Base-by-base conservation (phyloP, 495 filamentous ascomycete species). In the Lentithecium fluviatile region DNA sequence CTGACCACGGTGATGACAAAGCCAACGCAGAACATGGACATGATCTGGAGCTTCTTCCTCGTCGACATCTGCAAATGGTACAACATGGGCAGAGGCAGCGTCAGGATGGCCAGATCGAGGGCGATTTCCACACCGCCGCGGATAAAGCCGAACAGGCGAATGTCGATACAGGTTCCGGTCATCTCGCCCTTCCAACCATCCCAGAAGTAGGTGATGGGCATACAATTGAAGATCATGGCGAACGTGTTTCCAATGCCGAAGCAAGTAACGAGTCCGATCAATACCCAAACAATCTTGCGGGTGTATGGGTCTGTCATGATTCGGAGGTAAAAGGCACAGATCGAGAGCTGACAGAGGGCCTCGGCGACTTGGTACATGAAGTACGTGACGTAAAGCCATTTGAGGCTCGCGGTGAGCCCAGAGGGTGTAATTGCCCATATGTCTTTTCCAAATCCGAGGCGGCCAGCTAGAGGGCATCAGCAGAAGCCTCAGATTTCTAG, bases 281-380 rank as follows among this genome's bases (percentile, higher is more conserved):
- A 42, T 19, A 45, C 34, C 65, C 69, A 75, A 26, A 68, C 64
- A 40, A 66, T 46, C 17, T 53, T 50, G 34, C 67, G 68, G 45
- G 67, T 69, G 11, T 63, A 56, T 2, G 19, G 52, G 13, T 50
- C 48, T 7, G 66, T 69, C 50, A 77, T 73, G 52, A 77, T 68
- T 17, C 74, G 70, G 12, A 68, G 62, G 60, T 75, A 77, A 42
- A 76, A 71, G n/a, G 71, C 50, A 21, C 75, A 69, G 38, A 74
- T 72, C 1, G 77, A 77, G 38, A 78, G 67, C 32, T 79, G 76
- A 52, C 71, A 73, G 12, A 75, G 70, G 2, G 71, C 58, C 66
- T 75, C 62, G 15, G 53, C 64, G 12, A 64, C 26, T 58, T 64
- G 69, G 52, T 74, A 76, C 34, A 73, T 65, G 20, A 69, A 47